Evolutionary conservation across 1,284 basidiomycete species (phyloP).

Genomic region (Pterulicium gracile): DNA sequence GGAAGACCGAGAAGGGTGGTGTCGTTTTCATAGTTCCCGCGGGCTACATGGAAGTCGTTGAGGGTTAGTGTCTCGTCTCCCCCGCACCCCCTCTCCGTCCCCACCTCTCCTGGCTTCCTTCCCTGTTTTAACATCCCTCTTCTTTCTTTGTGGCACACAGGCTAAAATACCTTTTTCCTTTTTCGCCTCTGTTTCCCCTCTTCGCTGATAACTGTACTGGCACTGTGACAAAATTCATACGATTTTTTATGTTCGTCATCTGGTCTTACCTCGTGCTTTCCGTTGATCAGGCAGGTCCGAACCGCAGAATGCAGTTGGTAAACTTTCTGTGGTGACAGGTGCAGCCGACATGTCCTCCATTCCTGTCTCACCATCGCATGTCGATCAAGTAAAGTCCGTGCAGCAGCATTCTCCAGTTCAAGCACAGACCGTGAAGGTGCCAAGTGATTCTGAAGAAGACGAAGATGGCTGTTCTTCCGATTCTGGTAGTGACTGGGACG

Average conservation of each 20-base stretch:
- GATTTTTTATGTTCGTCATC: constrained; percentile 22
- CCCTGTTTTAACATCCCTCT: constrained; percentile 43
- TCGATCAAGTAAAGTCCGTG: not conserved
- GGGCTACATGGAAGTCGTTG: constrained; percentile 72
- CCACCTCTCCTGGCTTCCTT: constrained; percentile 32
- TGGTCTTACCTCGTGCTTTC: constrained; percentile 8
- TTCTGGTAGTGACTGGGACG: constrained; percentile 21
- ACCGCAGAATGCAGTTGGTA: not conserved
- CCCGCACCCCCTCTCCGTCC: constrained; percentile 20
- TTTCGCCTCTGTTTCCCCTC: constrained; percentile 13
- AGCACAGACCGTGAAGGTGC: no score
- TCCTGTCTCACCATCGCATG: not conserved
- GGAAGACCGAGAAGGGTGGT: constrained; percentile 83
- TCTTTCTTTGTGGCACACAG: constrained; percentile 38
- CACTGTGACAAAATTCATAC: constrained; percentile 20
- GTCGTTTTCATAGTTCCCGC: constrained; percentile 83
- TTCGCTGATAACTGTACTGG: constrained; percentile 12
- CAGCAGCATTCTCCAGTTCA: constrained; percentile 2
- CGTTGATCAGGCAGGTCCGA: not conserved
- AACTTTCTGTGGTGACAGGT: not conserved
- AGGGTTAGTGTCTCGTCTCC: constrained; percentile 91
- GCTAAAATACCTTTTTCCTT: constrained; percentile 56
- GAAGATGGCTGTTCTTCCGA: constrained; percentile 17
- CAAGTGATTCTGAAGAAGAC: no score
- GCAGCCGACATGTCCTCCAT: no score